Evolutionary conservation across 2,329 filamentous ascomycete species (phyloP), one percentile per base, ranked within the genome.

Genomic region (Trichophaea hybrida): DNA sequence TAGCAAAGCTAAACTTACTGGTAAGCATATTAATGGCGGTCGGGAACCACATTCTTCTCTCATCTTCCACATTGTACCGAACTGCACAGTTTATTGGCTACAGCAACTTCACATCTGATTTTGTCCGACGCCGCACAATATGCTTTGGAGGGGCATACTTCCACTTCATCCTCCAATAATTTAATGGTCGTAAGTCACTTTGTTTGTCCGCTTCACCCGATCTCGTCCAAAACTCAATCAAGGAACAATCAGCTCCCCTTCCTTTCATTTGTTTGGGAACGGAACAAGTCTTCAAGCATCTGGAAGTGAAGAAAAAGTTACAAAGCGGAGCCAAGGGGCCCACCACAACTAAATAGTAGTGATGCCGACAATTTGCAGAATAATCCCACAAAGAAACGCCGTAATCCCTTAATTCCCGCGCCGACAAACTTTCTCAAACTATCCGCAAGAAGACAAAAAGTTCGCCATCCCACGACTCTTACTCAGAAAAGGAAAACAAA

Each of bases 181-280:
- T 24, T 24, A 1, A 24, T 3, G 24, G 24, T 24, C 24, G 24
- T 24, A 24, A 24, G 3, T 24, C 24, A 24, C 24, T 24, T 24
- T 24, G 24, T 24, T 24, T 24, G 24, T 24, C 24, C 24, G 24
- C 1, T 24, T 24, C 24, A 24, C 24, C 24, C 24, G 3, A 24
- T 24, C 24, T 24, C 24, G 24, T 24, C 24, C 24, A 3, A 24
- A 2, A 24, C n/a, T 43, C 38, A 43, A 43, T 43, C 38, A 4
- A 15, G 38, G n/a, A 43, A 43, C 38, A 10, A 43, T 15, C n/a
- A 15, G 38, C n/a, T 43, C 38, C 38, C 38, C 38, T 50, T 50
- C 48, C 49, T 64, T 64, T 64, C 54, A 60, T 64, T 64, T 62
- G 54, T 60, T 64, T 59, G 46, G 62, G 60, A 62, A 60, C 43